Evolutionary conservation across 257 asterid genomes (phyloP), one percentile per base, ranked within the genome.

Genomic region (Cynanchum wilfordii): DNA sequence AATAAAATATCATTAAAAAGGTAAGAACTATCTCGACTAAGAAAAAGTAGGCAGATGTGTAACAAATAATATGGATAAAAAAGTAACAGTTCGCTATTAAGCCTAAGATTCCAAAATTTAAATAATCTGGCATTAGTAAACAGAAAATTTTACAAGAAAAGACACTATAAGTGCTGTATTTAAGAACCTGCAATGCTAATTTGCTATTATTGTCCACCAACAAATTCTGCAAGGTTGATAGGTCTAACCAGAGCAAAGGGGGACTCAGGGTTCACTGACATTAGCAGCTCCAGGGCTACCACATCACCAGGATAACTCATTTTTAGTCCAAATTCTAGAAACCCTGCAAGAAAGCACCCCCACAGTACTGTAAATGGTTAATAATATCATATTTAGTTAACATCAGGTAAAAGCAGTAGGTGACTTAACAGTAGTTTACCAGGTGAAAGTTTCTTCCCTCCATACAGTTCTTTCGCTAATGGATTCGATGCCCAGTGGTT

Each of bases 401-500:
- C 7, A 45, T 56, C 49, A 47, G 36, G 44, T 69, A 33, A 13
- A 29, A 52, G 25, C 33, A 55, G 45, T 20, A 6, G 50, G 47
- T 54, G 19, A 62, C 38, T 3, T 20, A 40, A 51, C 13, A 9
- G n/a, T 45, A 9, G 6, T 69, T 38, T 87, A 93, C 98, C 98
- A 4, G 98, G 97, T 33, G 92, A 83, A 58, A 87, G 89, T 30
- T 75, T 82, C 77, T 83, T 88, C 62, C 87, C 88, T 70, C 89
- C 86, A 69, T 91, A 87, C 60, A 93, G 82, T 77, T 86, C 97
- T 83, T 80, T 88, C 52, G 92, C 83, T 73, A 93, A 62, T 45
- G 98, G 98, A 71, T 91, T 93, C 52, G 87, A 84, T 24, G 96
- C 92, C 98, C 97, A 93, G 20, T 86, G 86, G 69, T 89, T 93